Base-by-base conservation (phyloP, 352 stramenopile species). In the Pythium myriotylum region DNA sequence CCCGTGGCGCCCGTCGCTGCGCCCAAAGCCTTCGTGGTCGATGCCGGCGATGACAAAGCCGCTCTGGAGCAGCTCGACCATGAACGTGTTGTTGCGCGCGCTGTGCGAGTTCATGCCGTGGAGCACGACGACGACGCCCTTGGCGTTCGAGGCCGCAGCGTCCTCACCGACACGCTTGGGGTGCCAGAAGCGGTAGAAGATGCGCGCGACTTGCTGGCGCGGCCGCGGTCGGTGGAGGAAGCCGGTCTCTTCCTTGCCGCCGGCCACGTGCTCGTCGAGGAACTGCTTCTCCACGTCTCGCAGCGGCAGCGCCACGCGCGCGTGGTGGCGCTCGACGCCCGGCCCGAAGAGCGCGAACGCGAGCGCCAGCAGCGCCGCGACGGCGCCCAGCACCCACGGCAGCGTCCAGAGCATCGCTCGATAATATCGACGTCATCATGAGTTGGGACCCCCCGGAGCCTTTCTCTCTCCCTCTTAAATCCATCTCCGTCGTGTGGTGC, bases 101-200 rank as follows among this genome's bases (percentile, higher is more conserved):
- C 82, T 91, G 68, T 94, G 84, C 40, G 81, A 88, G 56, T 91
- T 94, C 39, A 94, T 62, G 41, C 84, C 82, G 41, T 94, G 84
- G 27, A 94, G 58, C 41, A 89, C 76, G 19, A 92, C 68, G n/a
- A 94, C 73, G 6, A 94, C 72, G 9, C 76, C 82, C 32, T 71
- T 76, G 2, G 68, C 69, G 9, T 58, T 57, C 20, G 32, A 23
- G 16, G 74, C 72, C 1, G 47, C 20, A 2, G 65, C 47, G 33
- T 70, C 53, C 10, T 65, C 70, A 17, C 68, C 58, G n/a, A 83
- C 41, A n/a, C 75, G 60, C 37, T 64, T 77, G 13, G 82, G 82
- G 49, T 84, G 51, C 82, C 82, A 92, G 40, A 88, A 79, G 37
- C 82, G 80, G 49, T 90, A 92, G 69, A 92, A 92, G 22, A 92